Base-by-base conservation (phyloP, 2,329 filamentous ascomycete genomes). In the Aaosphaeria arxii region DNA sequence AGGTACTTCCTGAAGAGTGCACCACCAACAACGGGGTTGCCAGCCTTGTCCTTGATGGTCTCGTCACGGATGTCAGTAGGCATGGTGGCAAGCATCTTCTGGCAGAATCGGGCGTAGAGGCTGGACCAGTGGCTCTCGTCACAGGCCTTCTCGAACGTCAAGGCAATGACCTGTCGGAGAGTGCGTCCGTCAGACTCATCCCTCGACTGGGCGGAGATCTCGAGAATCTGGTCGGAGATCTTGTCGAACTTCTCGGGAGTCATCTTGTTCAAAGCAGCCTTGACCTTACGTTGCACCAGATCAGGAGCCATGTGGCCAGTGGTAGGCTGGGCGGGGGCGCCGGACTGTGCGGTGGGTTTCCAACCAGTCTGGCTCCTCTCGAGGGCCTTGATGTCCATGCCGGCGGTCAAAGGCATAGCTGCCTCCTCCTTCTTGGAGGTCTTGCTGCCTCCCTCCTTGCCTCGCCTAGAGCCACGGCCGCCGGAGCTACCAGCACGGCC, bases 201-300 rank as follows among this genome's bases (percentile, higher is more conserved):
- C 81, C 96, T 96, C 46, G 92, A 97, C 71, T 99, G 94, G 24
- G 84, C 88, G 30, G 92, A 91, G 69, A 99, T 99, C 46, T 85
- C 80, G 30, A 99, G 81, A 53, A 99, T 96, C 71, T 96, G 91
- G 53, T 91, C 88, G 5, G 94, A 84, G 59, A 99, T 96, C 76
- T 87, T 91, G 69, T 96, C 91, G 63, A 99, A 99, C 69, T 97
- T 99, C 76, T 99, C 94, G 0, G 94, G 94, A 0, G 94, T 97
- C 94, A 99, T 97, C 87, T 99, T 99, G 85, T 99, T 99, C 63
- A 99, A 79, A 52, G 89, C 89, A 55, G 91, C 88, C 85, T 99
- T 99, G 70, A 99, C 94, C 85, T 99, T 99, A 61, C 92, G 87
- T 77, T 99, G 94, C 49, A 99, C 94, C 78, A 94, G 84, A 62